These are phyloP conservation scores for Symmetrospora coprosmae DNA, from an alignment of 768 basidiomycete species.

Conservation along the genomic window DNA sequence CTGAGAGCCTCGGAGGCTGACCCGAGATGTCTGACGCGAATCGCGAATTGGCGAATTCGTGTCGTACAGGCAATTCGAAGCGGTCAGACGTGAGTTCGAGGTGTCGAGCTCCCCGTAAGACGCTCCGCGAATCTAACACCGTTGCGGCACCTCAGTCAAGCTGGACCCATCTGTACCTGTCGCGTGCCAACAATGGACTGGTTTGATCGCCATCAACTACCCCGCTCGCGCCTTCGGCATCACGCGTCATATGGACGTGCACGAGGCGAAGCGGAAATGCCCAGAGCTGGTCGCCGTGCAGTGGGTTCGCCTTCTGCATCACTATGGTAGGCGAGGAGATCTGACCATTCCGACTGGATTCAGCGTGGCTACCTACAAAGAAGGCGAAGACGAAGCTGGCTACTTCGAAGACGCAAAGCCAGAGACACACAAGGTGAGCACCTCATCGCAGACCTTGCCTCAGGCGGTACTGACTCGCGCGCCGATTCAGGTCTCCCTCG, in stretches of 20 bases:
- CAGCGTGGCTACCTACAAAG: slow-evolving; percentile 71
- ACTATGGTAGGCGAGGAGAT: neutral
- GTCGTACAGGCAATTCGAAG: slow-evolving; percentile 34
- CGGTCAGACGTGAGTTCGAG: too few species aligned
- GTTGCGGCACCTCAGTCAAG: too few species aligned
- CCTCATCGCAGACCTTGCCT: neutral
- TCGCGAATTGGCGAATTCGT: too few species aligned
- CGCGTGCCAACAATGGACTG: slow-evolving; percentile 76
- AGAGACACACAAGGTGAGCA: slow-evolving; percentile 73
- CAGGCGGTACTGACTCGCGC: neutral
- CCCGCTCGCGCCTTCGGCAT: slow-evolving; percentile 85
- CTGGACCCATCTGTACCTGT: slow-evolving; percentile 43
- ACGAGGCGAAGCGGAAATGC: slow-evolving; percentile 58
- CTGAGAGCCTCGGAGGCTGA: too few species aligned
- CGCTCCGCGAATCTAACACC: too few species aligned
- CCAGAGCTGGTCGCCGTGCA: slow-evolving; percentile 53
- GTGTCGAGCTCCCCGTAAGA: too few species aligned
- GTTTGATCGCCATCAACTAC: slow-evolving; percentile 88
- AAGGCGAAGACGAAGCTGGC: slow-evolving; percentile 69
- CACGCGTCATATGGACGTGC: slow-evolving; percentile 67
- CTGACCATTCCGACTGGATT: neutral
- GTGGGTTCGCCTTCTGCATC: neutral
- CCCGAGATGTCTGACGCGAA: too few species aligned
- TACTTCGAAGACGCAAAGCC: slow-evolving; percentile 86
- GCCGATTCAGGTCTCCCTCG: slow-evolving; percentile 62